Conservation (phyloP, 31 red algal species). For the Endocladia muricata region DNA sequence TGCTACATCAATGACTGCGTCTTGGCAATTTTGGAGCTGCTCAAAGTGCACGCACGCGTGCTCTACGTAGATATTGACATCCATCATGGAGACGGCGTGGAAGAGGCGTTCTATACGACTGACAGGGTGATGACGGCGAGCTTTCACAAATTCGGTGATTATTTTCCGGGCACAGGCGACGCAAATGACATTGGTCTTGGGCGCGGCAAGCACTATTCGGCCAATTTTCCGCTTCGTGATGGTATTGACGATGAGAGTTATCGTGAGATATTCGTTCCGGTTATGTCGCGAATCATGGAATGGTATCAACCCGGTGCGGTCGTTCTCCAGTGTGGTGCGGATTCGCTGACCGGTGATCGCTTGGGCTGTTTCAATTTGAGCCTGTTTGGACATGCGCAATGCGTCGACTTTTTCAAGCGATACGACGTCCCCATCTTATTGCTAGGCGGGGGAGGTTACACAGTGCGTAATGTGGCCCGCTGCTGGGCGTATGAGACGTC, state of each 20-base stretch:
- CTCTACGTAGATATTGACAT: conserved; percentile 97
- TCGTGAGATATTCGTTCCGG: conserved; percentile 86
- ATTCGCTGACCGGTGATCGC: conserved; percentile 93
- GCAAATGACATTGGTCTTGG: conserved; percentile 80
- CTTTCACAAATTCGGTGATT: conserved; percentile 98
- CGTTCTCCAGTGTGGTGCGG: conserved; percentile 95
- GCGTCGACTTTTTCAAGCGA: conserved; percentile 87
- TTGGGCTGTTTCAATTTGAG: conserved; percentile 96
- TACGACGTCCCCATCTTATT: conserved; percentile 81
- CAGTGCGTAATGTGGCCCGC: conserved; percentile 93
- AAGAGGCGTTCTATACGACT: conserved; percentile 94
- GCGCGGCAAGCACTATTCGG: conserved; percentile 81
- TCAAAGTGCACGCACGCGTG: conserved; percentile 85
- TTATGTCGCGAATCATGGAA: conserved; percentile 89
- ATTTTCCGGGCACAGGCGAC: conserved; percentile 93
- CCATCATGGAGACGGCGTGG: conserved; percentile 98
- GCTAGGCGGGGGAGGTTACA: conserved; percentile 95
- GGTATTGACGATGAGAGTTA: conserved; percentile 94
- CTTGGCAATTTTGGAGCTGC: conserved; percentile 90
- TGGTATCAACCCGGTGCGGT: conserved; percentile 93
- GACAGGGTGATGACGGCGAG: conserved; percentile 94
- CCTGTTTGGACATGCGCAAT: conserved; percentile 83
- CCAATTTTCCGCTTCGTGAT: conserved; percentile 94
- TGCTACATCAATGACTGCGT: conserved; percentile 97
- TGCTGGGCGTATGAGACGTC: conserved; percentile 97